Evolutionary conservation across 1,139 yeast species (phyloP).

Genomic region (Yamadazyma atmosphaerica): DNA sequence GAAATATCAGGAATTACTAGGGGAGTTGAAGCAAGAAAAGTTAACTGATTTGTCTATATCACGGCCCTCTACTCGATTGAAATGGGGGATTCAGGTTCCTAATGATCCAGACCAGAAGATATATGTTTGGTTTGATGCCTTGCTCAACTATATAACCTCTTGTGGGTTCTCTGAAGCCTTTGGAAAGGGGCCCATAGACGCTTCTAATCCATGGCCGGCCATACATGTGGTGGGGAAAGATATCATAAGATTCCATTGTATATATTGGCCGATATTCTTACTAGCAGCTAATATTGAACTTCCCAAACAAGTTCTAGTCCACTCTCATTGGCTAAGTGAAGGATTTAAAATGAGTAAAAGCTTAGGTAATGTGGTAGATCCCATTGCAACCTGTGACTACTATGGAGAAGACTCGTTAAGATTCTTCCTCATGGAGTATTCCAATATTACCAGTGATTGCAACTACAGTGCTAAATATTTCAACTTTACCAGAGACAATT

Average conservation of each 20-base stretch:
- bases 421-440: constrained; percentile 74
- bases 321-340: constrained; percentile 90
- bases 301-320: constrained; percentile 80
- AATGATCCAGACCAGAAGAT: constrained; percentile 73
- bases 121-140: constrained; percentile 97
- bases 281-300: constrained; percentile 75
- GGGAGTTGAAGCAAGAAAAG: constrained; percentile 50
- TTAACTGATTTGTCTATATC: constrained; percentile 79
- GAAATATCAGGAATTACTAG: constrained; percentile 55
- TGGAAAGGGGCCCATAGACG: constrained; percentile 1
- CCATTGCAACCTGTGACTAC: constrained; percentile 55
- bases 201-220: constrained; percentile 52
- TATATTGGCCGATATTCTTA: constrained; percentile 93
- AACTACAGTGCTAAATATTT: constrained; percentile 70
- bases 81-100: constrained; percentile 94
- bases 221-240: constrained; percentile 92
- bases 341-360: constrained; percentile 95
- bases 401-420: constrained; percentile 77
- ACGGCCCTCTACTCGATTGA: constrained; percentile 71
- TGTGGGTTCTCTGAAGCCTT: constrained; percentile 54
- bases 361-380: constrained; percentile 94
- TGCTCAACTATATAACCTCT: constrained; percentile 79
- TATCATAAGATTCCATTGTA: constrained; percentile 81
- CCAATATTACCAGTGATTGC: constrained; percentile 74
- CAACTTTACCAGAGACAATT: constrained; percentile 55